Conservation (phyloP, 495 filamentous ascomycete genomes). For the Neurospora tetrasperma region DNA sequence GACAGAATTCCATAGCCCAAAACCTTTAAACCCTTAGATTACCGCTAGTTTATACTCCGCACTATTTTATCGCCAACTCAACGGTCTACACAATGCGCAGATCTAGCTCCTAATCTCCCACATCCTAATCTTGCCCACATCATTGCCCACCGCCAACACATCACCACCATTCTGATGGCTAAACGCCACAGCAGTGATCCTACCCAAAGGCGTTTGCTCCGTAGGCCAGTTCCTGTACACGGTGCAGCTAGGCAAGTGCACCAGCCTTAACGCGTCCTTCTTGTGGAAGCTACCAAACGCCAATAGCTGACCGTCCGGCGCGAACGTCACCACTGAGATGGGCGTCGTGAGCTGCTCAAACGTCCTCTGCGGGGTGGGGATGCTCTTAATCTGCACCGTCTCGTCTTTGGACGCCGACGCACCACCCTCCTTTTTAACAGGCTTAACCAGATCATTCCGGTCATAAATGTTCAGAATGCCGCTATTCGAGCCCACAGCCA, state of each 20-base stretch:
- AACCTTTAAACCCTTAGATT: background rate
- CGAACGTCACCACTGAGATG: conserved; percentile 65
- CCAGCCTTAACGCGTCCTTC: conserved; percentile 76
- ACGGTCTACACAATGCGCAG: background rate
- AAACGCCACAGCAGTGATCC: conserved; percentile 72
- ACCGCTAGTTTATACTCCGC: background rate
- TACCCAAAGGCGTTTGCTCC: conserved; percentile 73
- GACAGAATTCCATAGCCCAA: background rate
- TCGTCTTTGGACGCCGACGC: conserved; percentile 15
- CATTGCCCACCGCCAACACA: conserved; percentile 74
- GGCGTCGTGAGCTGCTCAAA: conserved; percentile 84
- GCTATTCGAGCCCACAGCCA: conserved; percentile 72
- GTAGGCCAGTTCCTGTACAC: conserved; percentile 98
- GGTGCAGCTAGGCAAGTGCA: conserved; percentile 83
- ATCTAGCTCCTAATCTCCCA: conserved; percentile 63
- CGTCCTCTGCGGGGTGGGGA: conserved; percentile 56
- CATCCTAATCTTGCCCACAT: conserved; percentile 70
- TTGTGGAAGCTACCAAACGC: conserved; percentile 77
- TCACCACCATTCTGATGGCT: conserved; percentile 45
- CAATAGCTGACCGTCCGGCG: conserved; percentile 79
- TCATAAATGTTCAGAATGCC: conserved; percentile 94
- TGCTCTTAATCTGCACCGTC: conserved; percentile 43
- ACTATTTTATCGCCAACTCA: background rate
- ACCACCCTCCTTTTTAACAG: conserved; percentile 25
- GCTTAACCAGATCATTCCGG: conserved; percentile 49